These are phyloP conservation scores for Raphanus sativus DNA, from an alignment of 345 rosid genomes.

Conservation along the genomic window DNA sequence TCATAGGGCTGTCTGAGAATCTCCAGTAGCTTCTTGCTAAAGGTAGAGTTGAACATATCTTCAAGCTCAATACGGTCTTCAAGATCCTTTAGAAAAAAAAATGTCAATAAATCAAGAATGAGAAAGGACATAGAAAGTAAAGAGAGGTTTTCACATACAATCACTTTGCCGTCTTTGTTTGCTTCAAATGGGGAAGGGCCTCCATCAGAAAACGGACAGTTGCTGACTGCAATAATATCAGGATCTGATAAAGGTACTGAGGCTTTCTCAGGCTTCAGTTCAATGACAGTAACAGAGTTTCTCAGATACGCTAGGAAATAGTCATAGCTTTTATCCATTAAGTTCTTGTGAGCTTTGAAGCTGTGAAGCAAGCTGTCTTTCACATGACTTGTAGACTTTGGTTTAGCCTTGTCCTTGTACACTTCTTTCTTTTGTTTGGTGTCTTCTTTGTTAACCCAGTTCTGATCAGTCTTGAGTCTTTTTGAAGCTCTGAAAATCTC, in stretches of 20 bases:
- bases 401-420: conserved; percentile 20
- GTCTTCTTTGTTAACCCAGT: conserved; percentile 8
- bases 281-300: conserved; percentile 10
- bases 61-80: conserved; percentile 31
- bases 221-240: conserved; percentile 47
- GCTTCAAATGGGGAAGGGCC: conserved; percentile 40
- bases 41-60: conserved; percentile 35
- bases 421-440: conserved; percentile 3
- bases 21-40: conserved; percentile 50
- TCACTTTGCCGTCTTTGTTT: conserved; percentile 30
- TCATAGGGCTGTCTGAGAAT: conserved; percentile 54
- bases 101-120: background rate
- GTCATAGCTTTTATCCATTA: conserved; percentile 37
- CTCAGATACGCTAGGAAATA: conserved; percentile 19
- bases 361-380: conserved; percentile 14
- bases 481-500: conserved; percentile 13
- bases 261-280: conserved; percentile 32
- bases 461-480: conserved; percentile 22
- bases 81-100: conserved; percentile 30
- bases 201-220: conserved; percentile 38
- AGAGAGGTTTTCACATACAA: conserved; percentile 26
- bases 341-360: background rate
- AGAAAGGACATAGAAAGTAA: background rate
- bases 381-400: conserved; percentile 20
- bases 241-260: conserved; percentile 46